Evolutionary conservation across 768 basidiomycete species (phyloP).

Genomic region (Tulasnella sp.): DNA sequence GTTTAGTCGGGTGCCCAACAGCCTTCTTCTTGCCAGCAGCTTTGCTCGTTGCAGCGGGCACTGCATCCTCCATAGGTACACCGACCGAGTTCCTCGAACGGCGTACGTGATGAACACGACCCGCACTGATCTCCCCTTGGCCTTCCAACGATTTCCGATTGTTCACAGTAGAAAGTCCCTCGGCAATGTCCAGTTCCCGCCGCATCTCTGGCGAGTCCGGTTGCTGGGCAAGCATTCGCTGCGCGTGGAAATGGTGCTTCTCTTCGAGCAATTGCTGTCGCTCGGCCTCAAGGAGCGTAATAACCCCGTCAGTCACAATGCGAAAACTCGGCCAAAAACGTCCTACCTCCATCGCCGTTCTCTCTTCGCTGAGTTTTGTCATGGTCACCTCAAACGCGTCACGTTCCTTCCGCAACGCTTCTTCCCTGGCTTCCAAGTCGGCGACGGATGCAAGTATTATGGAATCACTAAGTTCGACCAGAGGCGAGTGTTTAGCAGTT

Average conservation of each 20-base stretch:
- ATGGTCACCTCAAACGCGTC: conserved; percentile 52
- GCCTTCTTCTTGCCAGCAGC: background rate
- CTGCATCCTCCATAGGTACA: background rate
- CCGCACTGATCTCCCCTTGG: background rate
- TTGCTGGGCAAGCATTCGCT: conserved; percentile 11
- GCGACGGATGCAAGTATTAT: background rate
- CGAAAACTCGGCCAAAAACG: background rate
- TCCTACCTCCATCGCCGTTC: conserved; percentile 51
- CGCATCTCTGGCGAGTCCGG: conserved; percentile 16
- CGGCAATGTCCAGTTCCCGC: conserved; percentile 6
- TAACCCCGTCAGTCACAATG: background rate
- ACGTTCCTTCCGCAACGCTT: conserved; percentile 51
- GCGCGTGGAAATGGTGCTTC: conserved; percentile 31
- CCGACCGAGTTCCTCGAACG: background rate
- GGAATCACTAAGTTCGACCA: background rate
- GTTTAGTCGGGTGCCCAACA: background rate
- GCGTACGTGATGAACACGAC: background rate
- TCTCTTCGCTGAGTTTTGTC: conserved; percentile 51
- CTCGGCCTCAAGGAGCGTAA: conserved; percentile 37
- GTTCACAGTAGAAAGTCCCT: background rate
- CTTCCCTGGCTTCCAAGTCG: background rate
- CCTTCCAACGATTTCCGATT: background rate
- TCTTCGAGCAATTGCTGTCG: conserved; percentile 52
- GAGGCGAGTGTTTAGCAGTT: background rate
- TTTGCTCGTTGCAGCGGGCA: background rate